Percentiles rank a stretch among this genome's conserved stretches.
Conservation (phyloP, 2,329 filamentous ascomycete genomes). For the Magnaporthales sp. region DNA sequence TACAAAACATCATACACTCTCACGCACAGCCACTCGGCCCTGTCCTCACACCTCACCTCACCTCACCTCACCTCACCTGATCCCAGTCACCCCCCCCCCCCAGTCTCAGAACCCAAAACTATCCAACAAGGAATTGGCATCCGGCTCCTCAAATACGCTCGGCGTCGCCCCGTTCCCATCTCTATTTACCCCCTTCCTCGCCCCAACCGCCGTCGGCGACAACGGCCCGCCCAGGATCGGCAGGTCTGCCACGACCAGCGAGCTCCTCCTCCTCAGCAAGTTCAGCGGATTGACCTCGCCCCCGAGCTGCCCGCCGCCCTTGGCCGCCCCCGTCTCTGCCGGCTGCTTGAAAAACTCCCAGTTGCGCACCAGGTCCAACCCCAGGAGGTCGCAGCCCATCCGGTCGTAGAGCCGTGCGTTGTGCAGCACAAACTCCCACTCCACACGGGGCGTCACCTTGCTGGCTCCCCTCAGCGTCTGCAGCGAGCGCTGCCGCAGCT, state of each 20-base stretch:
- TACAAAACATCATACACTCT: not conserved
- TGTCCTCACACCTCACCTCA: no score
- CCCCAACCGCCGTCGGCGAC: conserved; percentile 18
- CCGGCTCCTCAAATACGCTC: conserved; percentile 86
- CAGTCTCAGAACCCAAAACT: conserved; percentile 72
- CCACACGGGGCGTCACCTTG: conserved; percentile 66
- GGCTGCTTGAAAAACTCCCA: conserved; percentile 61
- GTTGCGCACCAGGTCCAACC: conserved; percentile 72
- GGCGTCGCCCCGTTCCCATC: conserved; percentile 30
- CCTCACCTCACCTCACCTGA: not conserved
- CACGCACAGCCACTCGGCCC: no score
- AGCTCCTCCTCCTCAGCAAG: conserved; percentile 62
- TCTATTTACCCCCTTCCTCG: conserved; percentile 30
- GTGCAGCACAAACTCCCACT: conserved; percentile 85
- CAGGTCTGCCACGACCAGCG: conserved; percentile 70
- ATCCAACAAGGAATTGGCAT: conserved; percentile 78
- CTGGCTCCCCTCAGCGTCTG: conserved; percentile 81
- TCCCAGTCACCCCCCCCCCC: no score
- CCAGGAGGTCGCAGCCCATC: conserved; percentile 89
- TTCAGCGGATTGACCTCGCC: conserved; percentile 55
- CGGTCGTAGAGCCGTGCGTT: conserved; percentile 77
- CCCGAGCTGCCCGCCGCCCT: conserved; percentile 33
- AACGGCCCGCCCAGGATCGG: conserved; percentile 30
- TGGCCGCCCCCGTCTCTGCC: not conserved
- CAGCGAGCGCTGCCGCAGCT: conserved; percentile 71